These are phyloP conservation scores for Purpureocillium lavendulum DNA, from an alignment of 2,329 filamentous ascomycete species.

Conservation along the genomic window DNA sequence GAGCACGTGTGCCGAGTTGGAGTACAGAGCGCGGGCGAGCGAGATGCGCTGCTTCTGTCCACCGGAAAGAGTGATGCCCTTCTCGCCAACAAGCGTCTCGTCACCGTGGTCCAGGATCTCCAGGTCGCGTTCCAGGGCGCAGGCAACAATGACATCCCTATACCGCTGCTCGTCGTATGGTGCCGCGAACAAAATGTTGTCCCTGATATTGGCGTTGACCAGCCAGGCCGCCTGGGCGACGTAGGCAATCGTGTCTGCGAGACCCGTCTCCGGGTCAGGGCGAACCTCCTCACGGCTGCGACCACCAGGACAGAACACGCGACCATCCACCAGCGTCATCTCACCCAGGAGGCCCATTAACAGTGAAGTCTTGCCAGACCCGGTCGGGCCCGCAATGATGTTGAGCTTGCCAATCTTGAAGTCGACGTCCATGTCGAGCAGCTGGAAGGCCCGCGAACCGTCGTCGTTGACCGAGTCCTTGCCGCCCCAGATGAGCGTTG, in stretches of 20 bases:
- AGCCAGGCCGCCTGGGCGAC: constrained; percentile 97
- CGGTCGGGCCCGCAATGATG: constrained; percentile 86
- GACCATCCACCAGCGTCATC: constrained; percentile 79
- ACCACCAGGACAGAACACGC: constrained; percentile 77
- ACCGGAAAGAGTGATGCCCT: constrained; percentile 92
- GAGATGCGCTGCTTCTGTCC: constrained; percentile 98
- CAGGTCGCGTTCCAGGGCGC: constrained; percentile 82
- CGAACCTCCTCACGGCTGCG: constrained; percentile 78
- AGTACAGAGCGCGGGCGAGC: constrained; percentile 93
- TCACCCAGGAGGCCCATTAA: constrained; percentile 94
- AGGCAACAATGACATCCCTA: constrained; percentile 79
- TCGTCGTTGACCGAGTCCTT: constrained; percentile 53
- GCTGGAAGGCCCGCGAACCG: constrained; percentile 66
- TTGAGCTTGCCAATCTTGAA: constrained; percentile 85
- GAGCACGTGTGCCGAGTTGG: constrained; percentile 81
- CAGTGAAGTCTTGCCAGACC: constrained; percentile 90
- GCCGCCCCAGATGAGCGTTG: constrained; percentile 83
- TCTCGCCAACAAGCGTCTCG: constrained; percentile 90
- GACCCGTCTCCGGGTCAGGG: constrained; percentile 71
- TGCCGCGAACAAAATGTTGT: constrained; percentile 89
- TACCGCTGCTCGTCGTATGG: constrained; percentile 77
- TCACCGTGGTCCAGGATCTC: constrained; percentile 90
- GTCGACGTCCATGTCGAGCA: constrained; percentile 74
- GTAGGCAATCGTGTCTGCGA: constrained; percentile 90
- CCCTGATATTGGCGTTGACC: constrained; percentile 88